phyloP scores from a whole-genome alignment of 2,329 filamentous ascomycete genomes.

The Hansfordia pulvinata region DNA sequence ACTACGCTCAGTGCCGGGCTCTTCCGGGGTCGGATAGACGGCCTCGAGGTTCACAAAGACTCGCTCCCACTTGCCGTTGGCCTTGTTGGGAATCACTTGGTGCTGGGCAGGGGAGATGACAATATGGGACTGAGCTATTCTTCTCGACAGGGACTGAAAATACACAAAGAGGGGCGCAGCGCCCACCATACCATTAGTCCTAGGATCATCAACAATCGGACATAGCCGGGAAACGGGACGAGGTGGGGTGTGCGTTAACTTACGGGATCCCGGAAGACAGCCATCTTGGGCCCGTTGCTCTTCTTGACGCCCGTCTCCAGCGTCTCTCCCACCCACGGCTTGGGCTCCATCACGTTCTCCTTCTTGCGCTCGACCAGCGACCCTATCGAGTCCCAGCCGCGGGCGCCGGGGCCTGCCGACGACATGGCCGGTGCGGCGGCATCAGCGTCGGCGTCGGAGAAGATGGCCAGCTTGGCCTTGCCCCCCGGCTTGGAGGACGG shows the following conservation, averaged over 20 bases:
- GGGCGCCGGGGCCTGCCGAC: conserved; percentile 37
- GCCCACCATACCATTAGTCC: conserved; percentile 81
- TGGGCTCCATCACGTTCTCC: conserved; percentile 77
- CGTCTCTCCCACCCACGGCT: conserved; percentile 86
- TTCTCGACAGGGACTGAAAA: conserved; percentile 43
- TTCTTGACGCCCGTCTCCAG: conserved; percentile 79
- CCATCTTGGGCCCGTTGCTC: conserved; percentile 64
- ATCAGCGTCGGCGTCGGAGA: conserved; percentile 69
- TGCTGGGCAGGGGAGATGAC: conserved; percentile 57
- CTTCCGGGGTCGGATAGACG: conserved; percentile 66
- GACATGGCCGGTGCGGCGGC: conserved; percentile 42
- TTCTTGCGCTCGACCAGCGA: conserved; percentile 81
- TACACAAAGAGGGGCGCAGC: conserved; percentile 22
- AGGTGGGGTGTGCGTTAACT: conserved; percentile 31
- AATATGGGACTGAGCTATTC: conserved; percentile 48
- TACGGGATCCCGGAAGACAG: conserved; percentile 94
- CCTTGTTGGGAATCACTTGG: conserved; percentile 71
- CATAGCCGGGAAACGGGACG: conserved; percentile 24
- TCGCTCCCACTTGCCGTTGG: conserved; percentile 70
- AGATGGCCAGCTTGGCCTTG: conserved; percentile 78
- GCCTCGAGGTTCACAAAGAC: conserved; percentile 78
- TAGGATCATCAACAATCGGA: conserved; percentile 76
- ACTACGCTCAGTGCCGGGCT: conserved; percentile 62
- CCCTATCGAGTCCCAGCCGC: conserved; percentile 87
- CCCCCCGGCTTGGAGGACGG: conserved; percentile 48